Conservation (phyloP, 2,329 filamentous ascomycete genomes). For the Phyllosticta citriasiana region DNA sequence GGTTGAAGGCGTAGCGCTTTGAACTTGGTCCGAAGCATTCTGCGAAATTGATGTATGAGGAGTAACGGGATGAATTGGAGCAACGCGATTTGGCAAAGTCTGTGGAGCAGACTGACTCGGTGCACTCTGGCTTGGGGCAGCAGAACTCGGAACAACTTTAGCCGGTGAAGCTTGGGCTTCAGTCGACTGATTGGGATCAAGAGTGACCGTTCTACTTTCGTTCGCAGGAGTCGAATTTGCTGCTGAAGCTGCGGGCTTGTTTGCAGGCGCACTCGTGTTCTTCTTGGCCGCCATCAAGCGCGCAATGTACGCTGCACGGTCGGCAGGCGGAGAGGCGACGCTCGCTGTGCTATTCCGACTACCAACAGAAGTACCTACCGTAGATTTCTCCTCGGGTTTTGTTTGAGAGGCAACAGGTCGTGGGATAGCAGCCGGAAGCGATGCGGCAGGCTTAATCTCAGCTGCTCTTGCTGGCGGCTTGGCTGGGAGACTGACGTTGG, state of each 20-base stretch:
- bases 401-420: not conserved
- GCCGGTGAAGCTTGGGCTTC: not conserved
- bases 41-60: not conserved
- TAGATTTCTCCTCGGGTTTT: conserved; percentile 2
- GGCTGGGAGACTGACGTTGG: conserved; percentile 20
- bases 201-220: not conserved
- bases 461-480: conserved; percentile 10
- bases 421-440: not conserved
- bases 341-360: not conserved
- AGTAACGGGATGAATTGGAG: not conserved
- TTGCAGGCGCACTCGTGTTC: conserved; percentile 30
- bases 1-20: not conserved
- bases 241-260: conserved; percentile 2
- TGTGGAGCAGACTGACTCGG: not conserved
- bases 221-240: not conserved
- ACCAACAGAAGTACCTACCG: conserved; percentile 1
- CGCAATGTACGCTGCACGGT: conserved; percentile 68
- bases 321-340: conserved; percentile 33
- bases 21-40: not conserved
- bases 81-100: not conserved
- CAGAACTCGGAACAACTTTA: not conserved
- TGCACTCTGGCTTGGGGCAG: not conserved
- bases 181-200: not conserved
- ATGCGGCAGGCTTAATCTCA: not conserved
- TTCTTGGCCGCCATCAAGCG: conserved; percentile 64